Percentiles rank a stretch among this genome's conserved stretches.
phyloP scores from a whole-genome alignment of 108 stramenopile genomes.

The Nitzschia sp. region DNA sequence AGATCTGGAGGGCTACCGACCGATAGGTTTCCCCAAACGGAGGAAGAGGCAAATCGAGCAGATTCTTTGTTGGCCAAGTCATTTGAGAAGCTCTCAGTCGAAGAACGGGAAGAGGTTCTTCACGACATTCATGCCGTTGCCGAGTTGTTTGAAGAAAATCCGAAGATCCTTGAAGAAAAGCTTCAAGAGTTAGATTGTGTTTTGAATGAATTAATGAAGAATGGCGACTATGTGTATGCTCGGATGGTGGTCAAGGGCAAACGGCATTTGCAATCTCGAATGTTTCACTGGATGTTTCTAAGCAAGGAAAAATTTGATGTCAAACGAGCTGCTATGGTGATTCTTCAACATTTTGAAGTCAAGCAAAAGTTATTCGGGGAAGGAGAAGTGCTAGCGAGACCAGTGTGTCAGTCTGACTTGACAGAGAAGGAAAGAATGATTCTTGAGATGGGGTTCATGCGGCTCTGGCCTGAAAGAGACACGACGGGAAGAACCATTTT shows the following conservation, averaged over 20 bases:
- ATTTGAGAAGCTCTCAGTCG: background rate
- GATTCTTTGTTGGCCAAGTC: slow-evolving; percentile 2
- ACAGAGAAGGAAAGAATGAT: background rate
- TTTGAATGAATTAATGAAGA: background rate
- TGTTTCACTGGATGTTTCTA: slow-evolving; percentile 20
- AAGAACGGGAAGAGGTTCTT: background rate
- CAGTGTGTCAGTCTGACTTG: slow-evolving; percentile 16
- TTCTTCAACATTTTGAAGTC: slow-evolving; percentile 20
- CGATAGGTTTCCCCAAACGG: too few species aligned
- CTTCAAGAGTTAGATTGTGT: background rate
- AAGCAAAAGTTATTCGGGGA: slow-evolving; percentile 21
- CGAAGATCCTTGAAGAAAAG: background rate
- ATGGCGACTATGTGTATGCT: background rate
- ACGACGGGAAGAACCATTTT: slow-evolving; percentile 12
- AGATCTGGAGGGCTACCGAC: too few species aligned
- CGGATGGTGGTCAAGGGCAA: too few species aligned
- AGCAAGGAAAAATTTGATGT: slow-evolving; percentile 8
- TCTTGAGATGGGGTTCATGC: slow-evolving; percentile 15
- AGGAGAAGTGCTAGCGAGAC: slow-evolving; percentile 19
- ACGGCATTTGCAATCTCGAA: too few species aligned
- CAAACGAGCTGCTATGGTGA: background rate
- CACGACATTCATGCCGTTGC: slow-evolving; percentile 3
- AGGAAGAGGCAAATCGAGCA: too few species aligned
- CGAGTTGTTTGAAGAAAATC: background rate
- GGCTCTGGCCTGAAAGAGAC: slow-evolving; percentile 13